These are phyloP conservation scores for Kodamaea ohmeri DNA, from an alignment of 1,139 yeast genomes.

Conservation along the genomic window DNA sequence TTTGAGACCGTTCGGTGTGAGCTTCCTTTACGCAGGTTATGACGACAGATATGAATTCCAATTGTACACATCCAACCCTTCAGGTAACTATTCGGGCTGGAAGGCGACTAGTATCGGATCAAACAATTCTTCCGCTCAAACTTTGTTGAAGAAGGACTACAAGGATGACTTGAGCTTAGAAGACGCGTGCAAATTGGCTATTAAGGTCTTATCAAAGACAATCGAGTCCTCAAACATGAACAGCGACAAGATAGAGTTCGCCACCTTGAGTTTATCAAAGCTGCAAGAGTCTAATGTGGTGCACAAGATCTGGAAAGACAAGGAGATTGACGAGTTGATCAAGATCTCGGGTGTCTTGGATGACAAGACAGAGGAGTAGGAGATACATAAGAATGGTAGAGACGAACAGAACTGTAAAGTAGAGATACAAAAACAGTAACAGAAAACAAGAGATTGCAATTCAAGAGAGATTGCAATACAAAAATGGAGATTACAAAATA, in stretches of 20 bases:
- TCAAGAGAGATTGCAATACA: too few species aligned
- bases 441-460: not conserved
- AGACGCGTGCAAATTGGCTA: conserved; percentile 84
- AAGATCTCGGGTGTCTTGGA: conserved; percentile 69
- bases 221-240: conserved; percentile 87
- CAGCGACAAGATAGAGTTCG: conserved; percentile 86
- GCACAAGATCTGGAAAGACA: conserved; percentile 76
- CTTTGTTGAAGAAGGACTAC: conserved; percentile 91
- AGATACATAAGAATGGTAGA: not conserved
- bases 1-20: conserved; percentile 95
- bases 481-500: too few species aligned
- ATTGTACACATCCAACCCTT: conserved; percentile 91
- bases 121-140: conserved; percentile 93
- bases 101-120: conserved; percentile 97
- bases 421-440: not conserved
- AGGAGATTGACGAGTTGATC: conserved; percentile 71
- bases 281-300: conserved; percentile 49
- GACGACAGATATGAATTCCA: conserved; percentile 91
- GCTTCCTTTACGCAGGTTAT: conserved; percentile 93
- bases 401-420: not conserved
- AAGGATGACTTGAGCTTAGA: conserved; percentile 74
- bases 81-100: conserved; percentile 98
- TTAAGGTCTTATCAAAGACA: conserved; percentile 90
- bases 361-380: conserved; percentile 26
- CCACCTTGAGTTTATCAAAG: conserved; percentile 60